A percentile compares a stretch with the other conserved stretches of the same genome.
phyloP scores from a whole-genome alignment of 306 rosid genomes.

The Parietaria judaica region DNA sequence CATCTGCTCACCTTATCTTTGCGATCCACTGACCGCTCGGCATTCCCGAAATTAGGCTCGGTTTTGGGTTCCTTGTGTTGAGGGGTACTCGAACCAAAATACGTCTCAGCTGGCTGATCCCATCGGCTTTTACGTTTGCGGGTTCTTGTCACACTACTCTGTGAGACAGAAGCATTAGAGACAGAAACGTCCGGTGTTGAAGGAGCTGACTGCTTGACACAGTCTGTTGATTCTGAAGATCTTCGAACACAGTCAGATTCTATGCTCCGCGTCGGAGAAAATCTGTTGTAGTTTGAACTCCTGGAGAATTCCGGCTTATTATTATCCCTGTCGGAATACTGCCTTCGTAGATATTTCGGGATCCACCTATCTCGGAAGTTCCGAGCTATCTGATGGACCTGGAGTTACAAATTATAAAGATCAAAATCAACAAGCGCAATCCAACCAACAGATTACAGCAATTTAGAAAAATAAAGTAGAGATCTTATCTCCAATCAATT shows the following conservation, averaged over 20 bases:
- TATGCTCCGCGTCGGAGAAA: conserved; percentile 33
- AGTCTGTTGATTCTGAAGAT: conserved; percentile 50
- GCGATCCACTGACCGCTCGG: conserved; percentile 7
- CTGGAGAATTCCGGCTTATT: conserved; percentile 50
- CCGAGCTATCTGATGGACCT: conserved; percentile 99
- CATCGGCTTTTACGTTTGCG: conserved; percentile 97
- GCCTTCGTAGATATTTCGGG: conserved; percentile 52
- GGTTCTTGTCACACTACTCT: conserved; percentile 31
- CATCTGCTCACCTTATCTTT: conserved; percentile 12
- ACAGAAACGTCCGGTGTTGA: conserved; percentile 37
- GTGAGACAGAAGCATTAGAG: conserved; percentile 27
- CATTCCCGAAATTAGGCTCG: conserved; percentile 19
- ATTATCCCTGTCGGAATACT: conserved; percentile 55
- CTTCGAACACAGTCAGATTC: conserved; percentile 36
- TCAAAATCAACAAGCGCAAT: conserved; percentile 5
- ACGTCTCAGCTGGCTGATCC: conserved; percentile 84
- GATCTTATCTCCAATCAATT: not conserved
- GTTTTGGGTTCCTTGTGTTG: conserved; percentile 36
- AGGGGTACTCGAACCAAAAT: conserved; percentile 22
- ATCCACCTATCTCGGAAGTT: conserved; percentile 93
- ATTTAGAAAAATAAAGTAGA: not conserved
- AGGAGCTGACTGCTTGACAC: conserved; percentile 38
- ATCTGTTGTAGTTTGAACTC: conserved; percentile 47
- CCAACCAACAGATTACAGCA: not conserved
- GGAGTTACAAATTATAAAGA: conserved; percentile 22